A percentile compares a stretch with the other conserved stretches of the same genome.
These are phyloP conservation scores for Paramyrothecium roridum DNA, from an alignment of 2,329 filamentous ascomycete genomes.

Conservation along the genomic window DNA sequence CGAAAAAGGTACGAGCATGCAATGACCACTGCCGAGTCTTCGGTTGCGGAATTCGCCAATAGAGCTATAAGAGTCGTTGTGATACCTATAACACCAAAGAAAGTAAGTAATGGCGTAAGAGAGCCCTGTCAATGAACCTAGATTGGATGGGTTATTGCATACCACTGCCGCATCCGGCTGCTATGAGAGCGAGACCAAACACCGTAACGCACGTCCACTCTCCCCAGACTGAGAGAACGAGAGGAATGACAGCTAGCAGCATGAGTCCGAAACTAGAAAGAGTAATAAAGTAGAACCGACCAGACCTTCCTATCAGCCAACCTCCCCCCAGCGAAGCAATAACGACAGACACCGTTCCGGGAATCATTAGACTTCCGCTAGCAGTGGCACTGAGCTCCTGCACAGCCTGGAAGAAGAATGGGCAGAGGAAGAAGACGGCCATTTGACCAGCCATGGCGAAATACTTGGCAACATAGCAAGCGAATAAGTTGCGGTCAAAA, in stretches of 20 bases:
- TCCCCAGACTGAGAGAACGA: constrained; percentile 50
- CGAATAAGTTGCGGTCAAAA: constrained; percentile 62
- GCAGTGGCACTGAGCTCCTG: constrained; percentile 60
- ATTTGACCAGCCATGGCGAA: constrained; percentile 60
- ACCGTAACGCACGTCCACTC: constrained; percentile 51
- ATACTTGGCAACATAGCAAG: constrained; percentile 70
- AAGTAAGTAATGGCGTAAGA: constrained; percentile 3
- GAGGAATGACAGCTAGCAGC: constrained; percentile 48
- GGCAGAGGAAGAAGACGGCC: constrained; percentile 67
- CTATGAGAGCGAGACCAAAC: constrained; percentile 49
- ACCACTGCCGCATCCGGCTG: constrained; percentile 31
- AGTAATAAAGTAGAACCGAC: constrained; percentile 69
- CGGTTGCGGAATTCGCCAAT: constrained; percentile 63
- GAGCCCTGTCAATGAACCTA: too few species aligned
- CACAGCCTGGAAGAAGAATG: constrained; percentile 74
- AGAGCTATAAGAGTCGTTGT: constrained; percentile 71
- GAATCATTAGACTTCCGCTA: constrained; percentile 65
- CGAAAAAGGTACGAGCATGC: constrained; percentile 82
- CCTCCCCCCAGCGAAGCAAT: constrained; percentile 63
- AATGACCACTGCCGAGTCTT: constrained; percentile 72
- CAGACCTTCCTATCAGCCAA: constrained; percentile 65
- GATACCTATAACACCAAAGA: constrained; percentile 42
- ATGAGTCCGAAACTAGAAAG: constrained; percentile 51
- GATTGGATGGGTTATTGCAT: background rate
- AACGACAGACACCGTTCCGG: constrained; percentile 61